Percentiles rank a stretch among this genome's conserved stretches.
Evolutionary conservation across 371 early-diverging fungal species (phyloP).

Genomic region (Apophysomyces variabilis): DNA sequence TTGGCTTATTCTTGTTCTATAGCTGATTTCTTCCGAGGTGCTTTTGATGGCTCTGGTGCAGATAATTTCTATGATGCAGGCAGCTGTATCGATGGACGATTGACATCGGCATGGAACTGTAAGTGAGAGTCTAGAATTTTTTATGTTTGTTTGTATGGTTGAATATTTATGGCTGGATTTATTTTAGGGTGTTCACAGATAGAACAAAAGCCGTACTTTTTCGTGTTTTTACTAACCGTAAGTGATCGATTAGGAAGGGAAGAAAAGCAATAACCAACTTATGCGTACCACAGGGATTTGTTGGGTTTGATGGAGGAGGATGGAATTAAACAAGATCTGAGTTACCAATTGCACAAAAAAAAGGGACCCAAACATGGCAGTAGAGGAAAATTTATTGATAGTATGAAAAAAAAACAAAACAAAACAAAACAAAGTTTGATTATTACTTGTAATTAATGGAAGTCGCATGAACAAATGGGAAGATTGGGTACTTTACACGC

Average conservation of each 20-base stretch:
- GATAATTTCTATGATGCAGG: conserved; percentile 96
- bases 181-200: conserved; percentile 78
- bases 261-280: not conserved
- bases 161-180: conserved; percentile 2
- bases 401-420: not conserved
- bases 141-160: not conserved
- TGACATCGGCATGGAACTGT: conserved; percentile 96
- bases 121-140: conserved; percentile 18
- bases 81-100: conserved; percentile 95
- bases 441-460: not conserved
- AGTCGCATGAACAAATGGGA: not conserved
- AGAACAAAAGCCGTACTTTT: conserved; percentile 91
- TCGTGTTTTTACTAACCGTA: conserved; percentile 84
- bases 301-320: conserved; percentile 76
- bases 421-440: conserved; percentile 8
- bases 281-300: conserved; percentile 61
- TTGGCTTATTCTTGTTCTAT: not conserved
- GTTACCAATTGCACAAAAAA: not conserved
- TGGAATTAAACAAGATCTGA: conserved; percentile 26
- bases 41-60: conserved; percentile 96
- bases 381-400: not conserved
- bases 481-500: not conserved
- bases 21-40: conserved; percentile 93
- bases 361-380: not conserved
- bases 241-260: conserved; percentile 17